Percentiles rank a stretch among this genome's conserved stretches.
Evolutionary conservation across 306 rosid species (phyloP).

Genomic region (Heteromeles arbutifolia): DNA sequence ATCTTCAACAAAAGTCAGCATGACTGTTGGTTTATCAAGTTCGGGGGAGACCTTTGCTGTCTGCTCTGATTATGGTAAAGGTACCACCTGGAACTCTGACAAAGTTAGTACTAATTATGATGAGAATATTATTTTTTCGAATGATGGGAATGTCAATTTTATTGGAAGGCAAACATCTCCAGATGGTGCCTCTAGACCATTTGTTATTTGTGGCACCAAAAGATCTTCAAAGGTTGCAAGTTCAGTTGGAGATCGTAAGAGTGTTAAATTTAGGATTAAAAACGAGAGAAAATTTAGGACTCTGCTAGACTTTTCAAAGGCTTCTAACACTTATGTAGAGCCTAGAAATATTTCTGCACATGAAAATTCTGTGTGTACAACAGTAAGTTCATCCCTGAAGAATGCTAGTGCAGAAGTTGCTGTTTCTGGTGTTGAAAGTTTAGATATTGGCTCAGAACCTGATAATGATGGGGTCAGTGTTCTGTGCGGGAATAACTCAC

Average conservation of each 20-base stretch:
- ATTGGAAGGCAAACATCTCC: constrained; percentile 22
- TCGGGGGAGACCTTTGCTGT: constrained; percentile 26
- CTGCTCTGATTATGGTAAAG: constrained; percentile 25
- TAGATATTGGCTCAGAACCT: constrained; percentile 30
- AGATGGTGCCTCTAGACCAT: constrained; percentile 23
- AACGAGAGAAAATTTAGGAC: constrained; percentile 34
- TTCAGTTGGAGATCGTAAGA: constrained; percentile 31
- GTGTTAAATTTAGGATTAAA: constrained; percentile 24
- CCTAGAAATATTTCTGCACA: constrained; percentile 19
- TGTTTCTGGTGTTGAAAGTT: constrained; percentile 35
- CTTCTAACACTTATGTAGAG: constrained; percentile 25
- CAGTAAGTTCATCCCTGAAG: constrained; percentile 19
- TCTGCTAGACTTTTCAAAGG: constrained; percentile 30
- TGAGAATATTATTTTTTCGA: constrained; percentile 27
- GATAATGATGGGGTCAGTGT: constrained; percentile 17
- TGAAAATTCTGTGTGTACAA: constrained; percentile 30
- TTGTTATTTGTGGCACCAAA: constrained; percentile 31
- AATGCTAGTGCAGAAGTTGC: constrained; percentile 31
- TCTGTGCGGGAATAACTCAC: constrained; percentile 18
- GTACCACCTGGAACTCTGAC: constrained; percentile 26
- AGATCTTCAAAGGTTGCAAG: constrained; percentile 20
- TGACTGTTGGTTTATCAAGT: constrained; percentile 24
- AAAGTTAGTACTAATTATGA: constrained; percentile 20
- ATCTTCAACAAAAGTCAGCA: constrained; percentile 25
- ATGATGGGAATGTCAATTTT: constrained; percentile 17